Evolutionary conservation across 2,329 filamentous ascomycete species (phyloP).

Genomic region (Fusarium sp.): DNA sequence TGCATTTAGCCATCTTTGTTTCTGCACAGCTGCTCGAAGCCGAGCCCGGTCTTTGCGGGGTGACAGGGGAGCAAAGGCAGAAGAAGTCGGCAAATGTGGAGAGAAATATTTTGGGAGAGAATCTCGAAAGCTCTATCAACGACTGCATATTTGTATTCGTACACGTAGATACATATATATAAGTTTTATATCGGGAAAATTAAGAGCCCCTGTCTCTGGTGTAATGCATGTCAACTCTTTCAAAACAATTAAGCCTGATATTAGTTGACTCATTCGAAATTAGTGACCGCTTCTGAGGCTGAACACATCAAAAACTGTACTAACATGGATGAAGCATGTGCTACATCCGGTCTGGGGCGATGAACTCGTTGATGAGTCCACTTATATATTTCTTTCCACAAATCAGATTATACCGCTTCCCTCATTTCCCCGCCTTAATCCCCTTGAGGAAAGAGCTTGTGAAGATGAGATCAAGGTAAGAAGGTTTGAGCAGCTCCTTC

Average conservation of each 20-base stretch:
- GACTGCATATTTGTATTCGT: background rate
- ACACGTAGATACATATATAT: background rate
- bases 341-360: slow-evolving; percentile 27
- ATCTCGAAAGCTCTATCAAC: background rate
- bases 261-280: background rate
- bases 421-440: slow-evolving; percentile 27
- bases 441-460: slow-evolving; percentile 26
- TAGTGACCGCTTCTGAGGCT: slow-evolving; percentile 24
- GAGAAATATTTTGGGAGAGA: background rate
- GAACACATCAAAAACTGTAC: slow-evolving; percentile 10
- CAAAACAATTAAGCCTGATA: background rate
- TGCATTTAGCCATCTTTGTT: background rate
- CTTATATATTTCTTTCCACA: slow-evolving; percentile 5
- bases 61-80: slow-evolving; percentile 6
- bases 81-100: slow-evolving; percentile 2
- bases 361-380: slow-evolving; percentile 11
- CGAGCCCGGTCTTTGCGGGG: slow-evolving; percentile 19
- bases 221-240: background rate
- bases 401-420: slow-evolving; percentile 32
- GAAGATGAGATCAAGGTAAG: slow-evolving; percentile 13
- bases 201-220: background rate
- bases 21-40: background rate
- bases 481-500: slow-evolving; percentile 31
- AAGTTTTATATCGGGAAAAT: background rate
- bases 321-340: slow-evolving; percentile 11